These are phyloP conservation scores for Ambrosia artemisiifolia DNA, from an alignment of 129 eudicot species.

Conservation along the genomic window DNA sequence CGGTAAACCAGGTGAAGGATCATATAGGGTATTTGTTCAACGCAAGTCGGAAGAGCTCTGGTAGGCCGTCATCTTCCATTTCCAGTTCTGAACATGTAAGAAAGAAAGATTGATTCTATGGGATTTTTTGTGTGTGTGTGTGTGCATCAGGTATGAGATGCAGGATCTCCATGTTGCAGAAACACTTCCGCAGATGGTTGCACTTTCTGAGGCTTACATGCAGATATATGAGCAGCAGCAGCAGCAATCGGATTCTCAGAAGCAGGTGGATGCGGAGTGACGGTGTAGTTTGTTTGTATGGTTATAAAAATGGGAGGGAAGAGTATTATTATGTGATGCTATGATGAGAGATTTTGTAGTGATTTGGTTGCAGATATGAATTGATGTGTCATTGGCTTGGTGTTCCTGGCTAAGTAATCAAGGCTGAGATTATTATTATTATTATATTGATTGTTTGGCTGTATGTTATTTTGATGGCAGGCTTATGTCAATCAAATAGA, in stretches of 20 bases:
- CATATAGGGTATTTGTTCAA: conserved; percentile 88
- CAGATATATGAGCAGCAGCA: conserved; percentile 94
- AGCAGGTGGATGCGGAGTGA: too few species aligned
- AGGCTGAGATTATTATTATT: too few species aligned
- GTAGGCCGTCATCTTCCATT: conserved; percentile 27
- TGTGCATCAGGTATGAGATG: conserved; percentile 78
- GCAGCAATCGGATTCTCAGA: background rate
- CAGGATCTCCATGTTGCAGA: conserved; percentile 94
- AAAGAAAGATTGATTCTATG: background rate
- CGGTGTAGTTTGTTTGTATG: too few species aligned
- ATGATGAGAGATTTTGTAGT: too few species aligned
- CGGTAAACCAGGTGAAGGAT: conserved; percentile 96
- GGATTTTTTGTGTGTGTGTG: background rate
- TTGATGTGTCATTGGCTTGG: too few species aligned
- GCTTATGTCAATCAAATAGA: too few species aligned
- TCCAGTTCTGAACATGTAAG: background rate
- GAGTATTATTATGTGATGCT: too few species aligned
- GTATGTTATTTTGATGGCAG: too few species aligned
- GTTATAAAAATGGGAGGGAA: too few species aligned
- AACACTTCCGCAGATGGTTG: conserved; percentile 96
- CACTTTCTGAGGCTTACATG: conserved; percentile 90
- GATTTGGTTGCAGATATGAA: too few species aligned
- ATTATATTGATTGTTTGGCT: too few species aligned
- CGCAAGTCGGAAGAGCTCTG: conserved; percentile 97
- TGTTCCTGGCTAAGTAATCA: too few species aligned